Conservation (phyloP, 768 basidiomycete species). For the Podaxis carcinomalis region DNA sequence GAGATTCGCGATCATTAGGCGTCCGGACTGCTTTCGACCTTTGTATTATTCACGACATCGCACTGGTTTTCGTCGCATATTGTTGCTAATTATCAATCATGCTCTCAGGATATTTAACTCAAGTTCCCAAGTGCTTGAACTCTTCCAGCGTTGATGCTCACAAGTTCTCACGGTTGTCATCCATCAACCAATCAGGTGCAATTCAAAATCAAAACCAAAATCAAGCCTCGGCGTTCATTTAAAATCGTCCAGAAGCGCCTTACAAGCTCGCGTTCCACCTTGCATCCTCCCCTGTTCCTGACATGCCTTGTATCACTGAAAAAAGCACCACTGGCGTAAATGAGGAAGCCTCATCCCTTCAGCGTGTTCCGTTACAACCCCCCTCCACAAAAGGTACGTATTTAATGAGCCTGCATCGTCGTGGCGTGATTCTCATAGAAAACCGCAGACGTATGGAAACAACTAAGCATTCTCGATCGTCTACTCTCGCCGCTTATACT, state of each 20-base stretch:
- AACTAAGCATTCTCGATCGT: constrained; percentile 4
- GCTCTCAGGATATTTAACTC: background rate
- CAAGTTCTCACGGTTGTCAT: background rate
- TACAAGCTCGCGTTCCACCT: background rate
- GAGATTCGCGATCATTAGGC: constrained; percentile 34
- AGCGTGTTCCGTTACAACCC: background rate
- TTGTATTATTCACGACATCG: background rate
- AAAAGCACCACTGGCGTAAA: background rate
- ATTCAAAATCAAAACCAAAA: constrained; percentile 12
- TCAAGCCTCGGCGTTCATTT: constrained; percentile 1
- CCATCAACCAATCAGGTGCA: background rate
- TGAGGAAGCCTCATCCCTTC: background rate
- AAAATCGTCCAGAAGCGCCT: background rate
- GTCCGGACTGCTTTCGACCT: constrained; percentile 11
- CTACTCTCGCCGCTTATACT: constrained; percentile 2
- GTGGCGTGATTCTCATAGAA: background rate
- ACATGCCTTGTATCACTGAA: background rate
- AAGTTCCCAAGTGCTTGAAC: background rate
- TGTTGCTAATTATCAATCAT: background rate
- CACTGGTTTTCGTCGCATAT: background rate
- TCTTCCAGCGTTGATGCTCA: background rate
- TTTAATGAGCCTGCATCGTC: background rate
- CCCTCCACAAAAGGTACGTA: background rate
- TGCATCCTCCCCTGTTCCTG: background rate
- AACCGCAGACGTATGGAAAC: background rate